phyloP scores from a whole-genome alignment of 352 stramenopile species.

The Stephanocyclus meneghinianus region DNA sequence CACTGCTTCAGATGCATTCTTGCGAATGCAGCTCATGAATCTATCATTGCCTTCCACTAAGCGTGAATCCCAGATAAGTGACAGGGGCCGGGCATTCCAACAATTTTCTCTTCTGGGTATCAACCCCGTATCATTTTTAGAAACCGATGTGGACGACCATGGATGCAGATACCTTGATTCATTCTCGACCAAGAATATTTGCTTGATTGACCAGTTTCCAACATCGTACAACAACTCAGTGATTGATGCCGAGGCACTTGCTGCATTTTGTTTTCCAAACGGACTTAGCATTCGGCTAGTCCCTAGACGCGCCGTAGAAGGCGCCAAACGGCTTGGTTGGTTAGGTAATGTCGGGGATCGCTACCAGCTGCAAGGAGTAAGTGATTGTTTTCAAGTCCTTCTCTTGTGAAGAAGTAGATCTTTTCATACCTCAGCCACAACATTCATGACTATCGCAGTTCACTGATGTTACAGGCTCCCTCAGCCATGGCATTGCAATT shows the following conservation, averaged over 20 bases:
- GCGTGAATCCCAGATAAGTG: conserved; percentile 8
- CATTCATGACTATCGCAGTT: conserved; percentile 18
- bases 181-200: conserved; percentile 48
- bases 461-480: conserved; percentile 48
- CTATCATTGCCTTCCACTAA: conserved; percentile 45
- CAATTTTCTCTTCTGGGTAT: conserved; percentile 55
- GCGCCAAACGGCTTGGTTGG: conserved; percentile 54
- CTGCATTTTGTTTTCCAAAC: conserved; percentile 61
- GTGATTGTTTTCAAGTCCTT: conserved; percentile 2
- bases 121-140: conserved; percentile 25
- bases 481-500: conserved; percentile 54
- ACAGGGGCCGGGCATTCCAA: conserved; percentile 37
- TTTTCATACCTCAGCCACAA: neutral
- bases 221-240: conserved; percentile 32
- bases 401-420: neutral
- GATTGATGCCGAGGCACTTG: conserved; percentile 54
- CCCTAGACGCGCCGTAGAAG: conserved; percentile 38
- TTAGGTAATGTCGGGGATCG: conserved; percentile 42
- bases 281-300: conserved; percentile 52
- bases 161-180: conserved; percentile 49
- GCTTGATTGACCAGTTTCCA: conserved; percentile 52
- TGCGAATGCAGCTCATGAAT: conserved; percentile 52
- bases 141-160: conserved; percentile 23
- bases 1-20: conserved; percentile 29
- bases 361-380: conserved; percentile 56